Evolutionary conservation across 2,329 filamentous ascomycete species (phyloP), one percentile per base, ranked within the genome.

Genomic region (Ophidiomyces ophidiicola): DNA sequence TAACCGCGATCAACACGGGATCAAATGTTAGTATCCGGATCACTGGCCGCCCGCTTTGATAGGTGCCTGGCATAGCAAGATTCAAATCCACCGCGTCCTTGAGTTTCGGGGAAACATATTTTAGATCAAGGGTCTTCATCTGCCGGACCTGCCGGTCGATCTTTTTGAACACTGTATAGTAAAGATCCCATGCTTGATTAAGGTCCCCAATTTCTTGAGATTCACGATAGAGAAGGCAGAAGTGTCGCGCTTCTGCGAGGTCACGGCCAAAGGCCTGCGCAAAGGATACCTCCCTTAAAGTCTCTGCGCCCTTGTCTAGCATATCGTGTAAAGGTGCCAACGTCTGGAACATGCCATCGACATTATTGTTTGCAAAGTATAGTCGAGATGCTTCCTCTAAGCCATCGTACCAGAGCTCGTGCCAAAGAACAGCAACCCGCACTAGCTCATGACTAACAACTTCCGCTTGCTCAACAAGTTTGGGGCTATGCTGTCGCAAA

Each of bases 351-450:
- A 98, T 98, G 54, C 88, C 92, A 45, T 94, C 83, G 31, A 96
- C 90, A 59, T 98, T 94, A 54, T 92, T 82, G 53, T 96, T 88
- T 44, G 88, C 90, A 61, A 98, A 99, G 68, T 96, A 98, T 12
- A 98, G 69, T 38, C 90, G 76, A 21, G 86, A 94, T 1, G 90
- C 92, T 64, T 99, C 92, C 61, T 98, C 90, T 11, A 99, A 70
- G 19, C 83, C 92, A 61, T 99, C 92, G 50, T 98, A 90, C 90
- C 90, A 99, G 48, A 93, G 82, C 55, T 99, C 90, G 55, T 99
- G 90, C 92, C 92, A 98, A 17, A 98, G 63, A 1, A 98, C 88
- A 11, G 90, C 90, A 43, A 98, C 92, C 36, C 90, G 79, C 54
- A 99, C 96, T 41, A 99, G 75, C 58, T 99, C 92, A 54, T 90